Percentiles rank a stretch among this genome's conserved stretches.
These are phyloP conservation scores for Camellia oleifera DNA, from an alignment of 179 eudicot species.

Conservation along the genomic window DNA sequence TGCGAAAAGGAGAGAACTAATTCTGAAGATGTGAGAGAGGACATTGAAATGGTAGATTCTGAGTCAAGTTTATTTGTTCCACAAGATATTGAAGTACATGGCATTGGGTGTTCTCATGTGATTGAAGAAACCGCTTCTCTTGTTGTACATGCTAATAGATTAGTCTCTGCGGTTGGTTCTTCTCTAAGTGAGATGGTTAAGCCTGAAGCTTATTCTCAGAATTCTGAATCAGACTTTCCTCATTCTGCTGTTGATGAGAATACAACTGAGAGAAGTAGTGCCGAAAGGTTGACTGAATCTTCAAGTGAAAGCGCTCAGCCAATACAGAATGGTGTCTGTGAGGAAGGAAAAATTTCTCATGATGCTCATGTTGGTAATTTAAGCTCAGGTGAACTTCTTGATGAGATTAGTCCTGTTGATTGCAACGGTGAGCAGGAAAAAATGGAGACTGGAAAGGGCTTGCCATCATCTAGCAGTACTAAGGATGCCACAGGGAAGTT, in stretches of 20 bases:
- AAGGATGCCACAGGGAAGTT: conserved; percentile 13
- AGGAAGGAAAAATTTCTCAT: conserved; percentile 6
- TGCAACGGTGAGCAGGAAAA: conserved; percentile 14
- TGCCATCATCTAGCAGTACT: conserved; percentile 7
- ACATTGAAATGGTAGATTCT: conserved; percentile 17
- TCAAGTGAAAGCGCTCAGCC: conserved; percentile 14
- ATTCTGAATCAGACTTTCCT: conserved; percentile 11
- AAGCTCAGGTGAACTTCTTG: conserved; percentile 7
- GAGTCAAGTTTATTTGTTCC: conserved; percentile 23
- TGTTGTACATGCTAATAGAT: not conserved
- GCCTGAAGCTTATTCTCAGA: conserved; percentile 17
- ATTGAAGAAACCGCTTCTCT: conserved; percentile 16
- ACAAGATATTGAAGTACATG: conserved; percentile 24
- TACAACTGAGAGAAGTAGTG: conserved; percentile 1
- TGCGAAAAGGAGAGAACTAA: conserved; percentile 16
- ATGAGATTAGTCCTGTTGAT: not conserved
- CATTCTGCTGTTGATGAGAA: conserved; percentile 5
- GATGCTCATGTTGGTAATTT: conserved; percentile 15
- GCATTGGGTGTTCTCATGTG: conserved; percentile 10
- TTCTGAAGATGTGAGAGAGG: conserved; percentile 21
- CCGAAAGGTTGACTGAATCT: not conserved
- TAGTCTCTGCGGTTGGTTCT: conserved; percentile 8
- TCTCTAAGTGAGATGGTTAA: conserved; percentile 10
- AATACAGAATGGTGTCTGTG: conserved; percentile 10
- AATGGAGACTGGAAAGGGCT: conserved; percentile 12